Evolutionary conservation across 352 stramenopile species (phyloP), one percentile per base, ranked within the genome.

Genomic region (Phytophthora foliorum): DNA sequence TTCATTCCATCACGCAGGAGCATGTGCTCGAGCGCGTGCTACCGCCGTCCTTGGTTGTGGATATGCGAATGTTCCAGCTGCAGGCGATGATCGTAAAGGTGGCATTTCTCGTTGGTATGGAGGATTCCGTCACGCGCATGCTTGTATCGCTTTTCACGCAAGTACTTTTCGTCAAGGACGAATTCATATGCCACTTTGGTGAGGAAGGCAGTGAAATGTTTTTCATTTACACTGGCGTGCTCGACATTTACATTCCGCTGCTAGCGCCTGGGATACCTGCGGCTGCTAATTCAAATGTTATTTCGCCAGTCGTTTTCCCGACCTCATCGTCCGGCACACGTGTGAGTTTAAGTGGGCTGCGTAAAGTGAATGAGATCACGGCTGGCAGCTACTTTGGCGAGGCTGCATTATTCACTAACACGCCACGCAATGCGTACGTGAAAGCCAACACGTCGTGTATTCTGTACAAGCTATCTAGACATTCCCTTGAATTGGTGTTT

Each of bases 41-140:
- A 9, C 82, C 82, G 17, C 82, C 81, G 4, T 88, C 82, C 10
- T 66, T 91, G 24, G 52, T 90, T 34, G 67, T 86, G 5, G 82
- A 91, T 51, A 89, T 90, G 38, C 81, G 82, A 9, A 79, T 89
- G 69, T 87, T 91, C 49, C 78, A 90, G 25, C 51, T 91, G 42
- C 76, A 88, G 22, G 72, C 82, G 2, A 91, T 91, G 81, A 84
- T 91, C 17, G 78, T 88, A 4, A 89, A 91, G 50, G 82, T 91
- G 19, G 78, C 80, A 14, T 90, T 89, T 55, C 78, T 90, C n/a
- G 69, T 80, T 2, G 77, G 74, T 17, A 84, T 83, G 80, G 76
- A 83, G 25, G 78, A 82, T 53, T 75, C 74, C 3, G 77, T 89
- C 24, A 88, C 79, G 36, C 65, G 80, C 4, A 86, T 88, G 80